Evolutionary conservation across 352 stramenopile genomes (phyloP), one percentile per base, ranked within the genome.

Genomic region (Globisporangium echinulatum): DNA sequence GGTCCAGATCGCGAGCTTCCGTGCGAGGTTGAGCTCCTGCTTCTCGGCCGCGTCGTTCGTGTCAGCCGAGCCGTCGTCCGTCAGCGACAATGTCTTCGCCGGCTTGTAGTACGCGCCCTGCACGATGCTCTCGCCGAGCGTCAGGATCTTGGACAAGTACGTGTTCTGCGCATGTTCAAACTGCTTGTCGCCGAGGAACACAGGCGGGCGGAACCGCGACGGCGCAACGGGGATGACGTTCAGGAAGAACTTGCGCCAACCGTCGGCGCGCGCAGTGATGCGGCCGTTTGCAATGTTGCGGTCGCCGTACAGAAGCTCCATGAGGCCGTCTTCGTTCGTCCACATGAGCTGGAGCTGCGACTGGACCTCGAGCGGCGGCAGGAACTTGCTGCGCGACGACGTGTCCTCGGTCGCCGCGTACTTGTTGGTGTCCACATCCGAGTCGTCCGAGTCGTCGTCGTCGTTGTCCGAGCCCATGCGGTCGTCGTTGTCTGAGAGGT

Each of bases 161-260:
- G 89, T 71, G 69, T 99, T 99, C 69, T 99, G 97, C 9, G 96
- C 86, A 68, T 99, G 97, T 73, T 99, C 97, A 51, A 98, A 98
- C 56, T 92, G 85, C 73, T 97, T 92, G 67, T 96, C 96, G 19
- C 82, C 96, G 69, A 99, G 84, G 47, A 97, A 88, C 60, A 98
- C 97, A 0, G 97, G 95, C 17, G 98, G 98, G n/a, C 98, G 91
- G 73, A 99, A 99, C 38, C 97, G 88, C 39, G 93, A 98, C 4
- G 97, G 97, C 46, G 97, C 92, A 56, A 99, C 97, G 0, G 92
- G 82, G 52, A 99, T 85, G n/a, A 93, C 87, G 46, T 96, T 95
- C 33, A 98, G 59, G 63, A 99, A 99, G 61, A 99, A 99, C 49
- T 98, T 92, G 44, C 80, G 78, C 71, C 88, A 98, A 5, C 94